Percentiles rank a stretch among this genome's conserved stretches.
These are phyloP conservation scores for Claviceps sp. DNA, from an alignment of 2,329 filamentous ascomycete species.

Conservation along the genomic window DNA sequence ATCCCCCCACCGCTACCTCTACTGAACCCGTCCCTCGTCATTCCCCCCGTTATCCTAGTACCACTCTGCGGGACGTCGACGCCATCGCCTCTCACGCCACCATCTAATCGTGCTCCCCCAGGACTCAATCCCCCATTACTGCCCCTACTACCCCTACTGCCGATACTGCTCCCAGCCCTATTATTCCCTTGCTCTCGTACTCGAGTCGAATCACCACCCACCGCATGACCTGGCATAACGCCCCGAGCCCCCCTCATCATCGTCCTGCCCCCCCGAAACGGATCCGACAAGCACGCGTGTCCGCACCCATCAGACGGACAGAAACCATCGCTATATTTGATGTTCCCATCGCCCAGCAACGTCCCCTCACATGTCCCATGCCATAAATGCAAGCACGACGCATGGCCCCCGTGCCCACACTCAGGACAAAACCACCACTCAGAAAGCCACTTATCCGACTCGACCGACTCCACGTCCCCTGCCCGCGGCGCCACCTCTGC, in stretches of 20 bases:
- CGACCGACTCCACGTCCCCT: conserved; percentile 8
- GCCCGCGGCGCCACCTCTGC: conserved; percentile 16
- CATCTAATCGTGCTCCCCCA: conserved; percentile 9
- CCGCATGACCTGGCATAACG: conserved; percentile 26
- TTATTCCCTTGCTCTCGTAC: conserved; percentile 12
- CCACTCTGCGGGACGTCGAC: conserved; percentile 43
- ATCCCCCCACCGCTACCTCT: conserved; percentile 22
- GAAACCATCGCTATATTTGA: conserved; percentile 37
- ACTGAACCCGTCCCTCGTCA: conserved; percentile 39
- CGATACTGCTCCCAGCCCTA: conserved; percentile 9
- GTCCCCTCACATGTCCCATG: conserved; percentile 27
- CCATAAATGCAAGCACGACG: conserved; percentile 46
- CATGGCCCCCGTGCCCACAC: conserved; percentile 50
- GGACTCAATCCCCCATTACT: too few species aligned
- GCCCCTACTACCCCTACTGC: conserved; percentile 5
- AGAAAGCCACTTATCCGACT: conserved; percentile 15
- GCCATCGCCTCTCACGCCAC: conserved; percentile 28
- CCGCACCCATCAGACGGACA: conserved; percentile 54
- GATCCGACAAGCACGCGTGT: conserved; percentile 47
- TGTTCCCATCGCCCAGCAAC: conserved; percentile 9
- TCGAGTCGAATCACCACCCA: conserved; percentile 27
- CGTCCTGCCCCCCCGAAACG: conserved; percentile 37
- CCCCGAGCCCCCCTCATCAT: conserved; percentile 22
- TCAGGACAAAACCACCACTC: conserved; percentile 53
- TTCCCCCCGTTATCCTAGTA: conserved; percentile 37